Base-by-base conservation (phyloP, 441 rosid species). In the Breynia disticha region DNA sequence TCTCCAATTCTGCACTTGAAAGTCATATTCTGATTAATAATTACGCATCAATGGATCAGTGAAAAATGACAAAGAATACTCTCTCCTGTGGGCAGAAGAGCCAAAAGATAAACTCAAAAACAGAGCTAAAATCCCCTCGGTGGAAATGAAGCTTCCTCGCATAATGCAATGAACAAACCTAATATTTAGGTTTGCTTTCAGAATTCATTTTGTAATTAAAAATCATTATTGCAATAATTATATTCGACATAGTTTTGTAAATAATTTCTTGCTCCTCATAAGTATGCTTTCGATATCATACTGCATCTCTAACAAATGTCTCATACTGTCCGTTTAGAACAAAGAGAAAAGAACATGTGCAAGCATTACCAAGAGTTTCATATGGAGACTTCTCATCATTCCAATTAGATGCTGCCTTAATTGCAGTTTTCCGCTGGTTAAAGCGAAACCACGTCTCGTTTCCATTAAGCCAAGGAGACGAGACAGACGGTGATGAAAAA, bases 291-390 rank as follows among this genome's bases (percentile, higher is more conserved):
- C 13, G 44, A 9, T 9, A 41, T 41, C 6, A 11, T 41, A 3
- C 4, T 11, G 3, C 9, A 41, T 52, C 5, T n/a, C 19, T 1
- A 22, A 19, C 14, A 64, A 20, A 20, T 52, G 10, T 15, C 16
- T 17, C 17, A 22, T 50, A 19, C 21, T 46, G 32, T 37, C 35
- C 13, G 32, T 39, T 58, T 41, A 0, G 3, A 41, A 41, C 44
- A 16, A 5, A 56, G 16, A 2, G 1, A 16, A 46, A 50, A 18
- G 35, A 8, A 16, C 41, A 14, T 7, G 54, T 0, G 17, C 44
- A 32, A 20, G 28, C 35, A 17, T 56, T 83, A 87, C 98, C 98
- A 7, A 93, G 87, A 56, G 98, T 91, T 55, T 88, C 95, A 48
- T 91, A 88, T 0, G 98, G 98, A 65, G 97, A 82, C 64, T 76